These are phyloP conservation scores for Lactifluus subvellereus DNA, from an alignment of 768 basidiomycete genomes.

Conservation along the genomic window DNA sequence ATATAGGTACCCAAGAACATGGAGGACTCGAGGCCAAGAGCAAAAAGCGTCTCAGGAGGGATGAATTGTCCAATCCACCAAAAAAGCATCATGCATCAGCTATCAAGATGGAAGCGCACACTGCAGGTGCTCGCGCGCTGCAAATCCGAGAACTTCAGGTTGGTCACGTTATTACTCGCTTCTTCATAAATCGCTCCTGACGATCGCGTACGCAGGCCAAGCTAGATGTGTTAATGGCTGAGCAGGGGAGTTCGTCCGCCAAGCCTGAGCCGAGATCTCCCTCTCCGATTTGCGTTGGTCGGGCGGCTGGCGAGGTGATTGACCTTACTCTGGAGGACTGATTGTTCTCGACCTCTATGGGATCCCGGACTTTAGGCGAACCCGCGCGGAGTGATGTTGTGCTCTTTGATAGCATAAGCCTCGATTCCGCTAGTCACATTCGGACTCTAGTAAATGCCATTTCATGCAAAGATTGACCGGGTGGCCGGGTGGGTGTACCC, in stretches of 20 bases:
- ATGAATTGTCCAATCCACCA: background rate
- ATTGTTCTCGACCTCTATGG: background rate
- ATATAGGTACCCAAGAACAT: background rate
- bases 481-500: no score
- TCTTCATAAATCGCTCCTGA: background rate
- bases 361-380: background rate
- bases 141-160: background rate
- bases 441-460: background rate
- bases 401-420: background rate
- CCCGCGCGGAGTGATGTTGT: background rate
- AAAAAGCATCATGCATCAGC: background rate
- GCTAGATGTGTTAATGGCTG: background rate
- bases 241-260: background rate
- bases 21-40: no score
- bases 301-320: background rate
- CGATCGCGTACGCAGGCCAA: background rate
- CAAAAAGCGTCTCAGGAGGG: background rate
- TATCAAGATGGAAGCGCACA: background rate
- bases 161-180: background rate
- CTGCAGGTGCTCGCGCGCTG: background rate
- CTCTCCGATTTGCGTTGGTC: background rate
- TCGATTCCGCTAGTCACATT: background rate
- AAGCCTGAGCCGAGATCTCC: conserved; percentile 6
- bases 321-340: conserved; percentile 3
- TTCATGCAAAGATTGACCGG: background rate